Evolutionary conservation across 495 filamentous ascomycete genomes (phyloP), one percentile per base, ranked within the genome.

Genomic region (Articulospora tetracladia): DNA sequence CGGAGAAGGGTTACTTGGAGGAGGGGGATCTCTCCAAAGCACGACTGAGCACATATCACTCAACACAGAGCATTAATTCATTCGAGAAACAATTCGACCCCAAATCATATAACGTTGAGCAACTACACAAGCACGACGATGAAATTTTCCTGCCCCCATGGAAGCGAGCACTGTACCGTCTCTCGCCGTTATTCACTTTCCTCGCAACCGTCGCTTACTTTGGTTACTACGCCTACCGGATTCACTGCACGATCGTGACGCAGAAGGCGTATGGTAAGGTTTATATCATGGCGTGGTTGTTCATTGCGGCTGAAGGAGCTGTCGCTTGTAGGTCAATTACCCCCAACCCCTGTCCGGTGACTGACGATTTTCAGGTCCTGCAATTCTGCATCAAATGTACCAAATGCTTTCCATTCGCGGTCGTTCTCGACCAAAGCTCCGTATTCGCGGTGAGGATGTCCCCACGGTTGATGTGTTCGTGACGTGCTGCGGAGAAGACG

Each of bases 401-500:
- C 63, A 65, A 52, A 61, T 65, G 58, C 50, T 65, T 8, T 65
- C 63, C 26, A 61, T 65, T 28, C 63, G 63, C n/a, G 54, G 53
- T 27, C 58, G 63, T 3, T 22, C n/a, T n/a, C 69, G 77, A 10
- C 67, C 76, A 3, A 72, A 72, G 62, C 60, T 78, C 34, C 66
- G 75, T n/a, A 60, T 84, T 28, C 64, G 63, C 7, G 79, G 77
- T 2, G 60, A 75, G 15, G 64, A 77, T 44, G 74, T 73, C 22
- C 76, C 79, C 10, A 72, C 76, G 1, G 74, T 84, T 49, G 81
- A 84, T 53, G 73, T 80, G 1, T 72, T 83, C 26, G 72, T 83
- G 39, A 77, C 79, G 3, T 79, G 76, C 61, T 80, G 77, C 56
- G 72, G 74, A 30, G 82, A 84, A 59, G 76, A 78, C 0, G 70